phyloP scores from a whole-genome alignment of 257 asterid genomes.

The Petunia axillaris region DNA sequence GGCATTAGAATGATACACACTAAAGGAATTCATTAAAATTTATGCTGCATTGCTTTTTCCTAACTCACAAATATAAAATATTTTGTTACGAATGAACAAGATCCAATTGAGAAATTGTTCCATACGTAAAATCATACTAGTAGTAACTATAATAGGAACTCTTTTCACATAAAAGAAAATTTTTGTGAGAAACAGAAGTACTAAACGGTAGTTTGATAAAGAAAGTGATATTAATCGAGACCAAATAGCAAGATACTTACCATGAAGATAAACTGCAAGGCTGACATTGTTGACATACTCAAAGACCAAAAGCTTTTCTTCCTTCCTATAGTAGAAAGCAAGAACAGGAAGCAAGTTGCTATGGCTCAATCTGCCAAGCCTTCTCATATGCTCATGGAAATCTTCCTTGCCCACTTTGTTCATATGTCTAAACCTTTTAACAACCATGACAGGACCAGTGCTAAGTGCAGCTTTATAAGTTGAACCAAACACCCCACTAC shows the following conservation, averaged over 20 bases:
- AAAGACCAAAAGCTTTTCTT: constrained; percentile 82
- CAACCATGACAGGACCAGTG: constrained; percentile 59
- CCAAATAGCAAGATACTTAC: constrained; percentile 34
- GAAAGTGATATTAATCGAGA: background rate
- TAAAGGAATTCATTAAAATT: no score
- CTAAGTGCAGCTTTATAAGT: constrained; percentile 74
- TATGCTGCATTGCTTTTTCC: no score
- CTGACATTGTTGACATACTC: constrained; percentile 60
- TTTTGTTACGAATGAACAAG: no score
- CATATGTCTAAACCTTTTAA: constrained; percentile 86
- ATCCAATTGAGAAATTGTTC: no score
- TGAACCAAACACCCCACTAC: constrained; percentile 81
- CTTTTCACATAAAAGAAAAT: no score
- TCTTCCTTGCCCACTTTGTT: constrained; percentile 70
- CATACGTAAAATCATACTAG: no score
- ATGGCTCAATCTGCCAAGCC: constrained; percentile 74
- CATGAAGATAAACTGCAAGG: constrained; percentile 85
- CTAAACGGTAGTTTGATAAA: background rate
- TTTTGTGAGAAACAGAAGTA: background rate
- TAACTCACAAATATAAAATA: no score
- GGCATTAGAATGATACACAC: no score
- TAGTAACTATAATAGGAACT: no score
- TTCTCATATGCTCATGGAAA: constrained; percentile 87
- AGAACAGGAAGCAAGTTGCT: constrained; percentile 69
- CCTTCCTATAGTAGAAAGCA: constrained; percentile 84